These are phyloP conservation scores for Nemania diffusa DNA, from an alignment of 2,329 filamentous ascomycete genomes.

Conservation along the genomic window DNA sequence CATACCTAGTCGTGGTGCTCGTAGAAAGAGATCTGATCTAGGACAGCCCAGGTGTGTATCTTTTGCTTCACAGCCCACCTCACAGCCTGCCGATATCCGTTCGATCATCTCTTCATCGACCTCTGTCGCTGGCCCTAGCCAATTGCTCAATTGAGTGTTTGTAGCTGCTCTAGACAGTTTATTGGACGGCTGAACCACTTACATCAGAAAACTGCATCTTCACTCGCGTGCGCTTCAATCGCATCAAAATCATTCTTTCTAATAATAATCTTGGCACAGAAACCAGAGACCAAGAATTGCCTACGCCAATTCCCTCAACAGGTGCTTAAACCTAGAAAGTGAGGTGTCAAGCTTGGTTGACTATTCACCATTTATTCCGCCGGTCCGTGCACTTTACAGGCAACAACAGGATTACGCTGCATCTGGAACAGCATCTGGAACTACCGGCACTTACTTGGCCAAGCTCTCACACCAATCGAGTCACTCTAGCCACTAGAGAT, in stretches of 20 bases:
- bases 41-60: slow-evolving; percentile 2
- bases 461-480: background rate
- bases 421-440: slow-evolving; percentile 20
- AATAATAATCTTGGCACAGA: background rate
- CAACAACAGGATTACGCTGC: background rate
- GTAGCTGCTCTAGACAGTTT: background rate
- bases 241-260: background rate
- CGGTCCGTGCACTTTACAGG: slow-evolving; percentile 21
- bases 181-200: background rate
- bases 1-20: background rate
- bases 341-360: slow-evolving; percentile 2
- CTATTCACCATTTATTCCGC: slow-evolving; percentile 5
- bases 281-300: background rate
- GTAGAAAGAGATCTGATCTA: background rate
- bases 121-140: background rate
- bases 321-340: background rate
- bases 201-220: background rate
- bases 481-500: background rate
- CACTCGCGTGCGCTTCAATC: background rate
- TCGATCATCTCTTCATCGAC: slow-evolving; percentile 26
- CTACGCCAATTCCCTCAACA: background rate
- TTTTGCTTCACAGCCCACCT: slow-evolving; percentile 7
- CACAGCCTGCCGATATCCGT: slow-evolving; percentile 8
- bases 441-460: slow-evolving; percentile 5
- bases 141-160: slow-evolving; percentile 7